These are phyloP conservation scores for Venturia oleaginea DNA, from an alignment of 2,329 filamentous ascomycete species.

Conservation along the genomic window DNA sequence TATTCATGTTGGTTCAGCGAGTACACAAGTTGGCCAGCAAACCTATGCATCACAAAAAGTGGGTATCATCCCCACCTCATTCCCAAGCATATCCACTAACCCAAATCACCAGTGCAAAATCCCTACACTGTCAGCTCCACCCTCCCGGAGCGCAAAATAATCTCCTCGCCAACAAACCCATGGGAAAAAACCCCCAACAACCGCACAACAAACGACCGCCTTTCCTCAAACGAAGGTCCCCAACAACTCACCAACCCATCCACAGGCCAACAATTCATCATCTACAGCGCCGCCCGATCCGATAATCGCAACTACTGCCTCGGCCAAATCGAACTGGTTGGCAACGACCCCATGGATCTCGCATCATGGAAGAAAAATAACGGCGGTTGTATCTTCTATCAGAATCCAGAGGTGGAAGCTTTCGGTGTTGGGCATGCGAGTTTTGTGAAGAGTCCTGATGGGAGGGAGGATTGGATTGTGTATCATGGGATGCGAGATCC, in stretches of 20 bases:
- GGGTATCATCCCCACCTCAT: not conserved
- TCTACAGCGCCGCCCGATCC: conserved; percentile 41
- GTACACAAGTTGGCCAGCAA: conserved; percentile 42
- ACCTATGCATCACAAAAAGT: conserved; percentile 42
- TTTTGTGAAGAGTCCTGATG: conserved; percentile 41
- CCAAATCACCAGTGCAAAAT: conserved; percentile 26
- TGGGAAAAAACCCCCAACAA: conserved; percentile 46
- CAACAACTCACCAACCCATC: conserved; percentile 40
- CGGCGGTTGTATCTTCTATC: conserved; percentile 40
- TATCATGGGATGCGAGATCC: conserved; percentile 44
- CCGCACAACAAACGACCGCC: conserved; percentile 36
- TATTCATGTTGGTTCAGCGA: conserved; percentile 34
- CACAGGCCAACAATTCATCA: conserved; percentile 40
- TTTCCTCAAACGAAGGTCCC: conserved; percentile 42
- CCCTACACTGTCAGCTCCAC: conserved; percentile 40
- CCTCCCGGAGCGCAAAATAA: conserved; percentile 38
- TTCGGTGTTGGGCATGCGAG: conserved; percentile 45
- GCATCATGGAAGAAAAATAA: conserved; percentile 40
- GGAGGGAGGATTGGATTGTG: conserved; percentile 41
- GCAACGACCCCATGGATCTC: conserved; percentile 40
- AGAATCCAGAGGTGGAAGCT: conserved; percentile 35
- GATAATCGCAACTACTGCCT: conserved; percentile 47
- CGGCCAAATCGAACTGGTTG: conserved; percentile 41
- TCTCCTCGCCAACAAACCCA: conserved; percentile 38
- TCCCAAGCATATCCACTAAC: not conserved